Conservation (phyloP, 129 eudicot genomes). For the Arctium lappa region DNA sequence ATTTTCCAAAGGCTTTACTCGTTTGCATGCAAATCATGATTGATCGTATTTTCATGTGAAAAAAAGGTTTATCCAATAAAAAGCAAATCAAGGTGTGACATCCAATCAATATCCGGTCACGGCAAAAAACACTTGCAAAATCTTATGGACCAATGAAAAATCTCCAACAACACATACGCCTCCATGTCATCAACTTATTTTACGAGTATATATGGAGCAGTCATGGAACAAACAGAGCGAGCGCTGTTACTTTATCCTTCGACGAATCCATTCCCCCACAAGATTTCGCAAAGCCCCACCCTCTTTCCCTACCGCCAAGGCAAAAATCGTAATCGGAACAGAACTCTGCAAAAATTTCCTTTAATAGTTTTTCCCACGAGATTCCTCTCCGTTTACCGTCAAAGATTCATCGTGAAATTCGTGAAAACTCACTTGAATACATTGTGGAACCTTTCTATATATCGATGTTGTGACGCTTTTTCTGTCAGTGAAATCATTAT, state of each 20-base stretch:
- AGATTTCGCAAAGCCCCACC: slow-evolving; percentile 16
- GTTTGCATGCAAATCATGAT: background rate
- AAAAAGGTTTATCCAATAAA: background rate
- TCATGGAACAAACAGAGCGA: background rate
- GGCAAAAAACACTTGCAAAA: background rate
- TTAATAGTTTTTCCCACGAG: slow-evolving; percentile 1
- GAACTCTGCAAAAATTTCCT: slow-evolving; percentile 9
- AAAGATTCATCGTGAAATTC: background rate
- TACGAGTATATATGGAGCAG: background rate
- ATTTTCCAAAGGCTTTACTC: too few relatives aligned
- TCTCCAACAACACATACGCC: background rate
- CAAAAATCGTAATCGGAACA: slow-evolving; percentile 13
- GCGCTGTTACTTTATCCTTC: slow-evolving; percentile 7
- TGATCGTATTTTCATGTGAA: background rate
- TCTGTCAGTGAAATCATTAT: slow-evolving; percentile 7
- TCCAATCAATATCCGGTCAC: background rate
- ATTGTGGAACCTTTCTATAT: background rate
- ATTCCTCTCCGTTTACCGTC: background rate
- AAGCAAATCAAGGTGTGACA: background rate
- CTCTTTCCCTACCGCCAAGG: slow-evolving; percentile 33
- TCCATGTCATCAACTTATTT: slow-evolving; percentile 1
- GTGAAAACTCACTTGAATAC: background rate
- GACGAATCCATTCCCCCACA: background rate
- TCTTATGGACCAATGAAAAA: background rate
- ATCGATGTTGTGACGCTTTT: slow-evolving; percentile 8